A percentile compares a stretch with the other conserved stretches of the same genome.
Conservation (phyloP, 1,139 yeast genomes). For the Blastobotrys capitulatus region DNA sequence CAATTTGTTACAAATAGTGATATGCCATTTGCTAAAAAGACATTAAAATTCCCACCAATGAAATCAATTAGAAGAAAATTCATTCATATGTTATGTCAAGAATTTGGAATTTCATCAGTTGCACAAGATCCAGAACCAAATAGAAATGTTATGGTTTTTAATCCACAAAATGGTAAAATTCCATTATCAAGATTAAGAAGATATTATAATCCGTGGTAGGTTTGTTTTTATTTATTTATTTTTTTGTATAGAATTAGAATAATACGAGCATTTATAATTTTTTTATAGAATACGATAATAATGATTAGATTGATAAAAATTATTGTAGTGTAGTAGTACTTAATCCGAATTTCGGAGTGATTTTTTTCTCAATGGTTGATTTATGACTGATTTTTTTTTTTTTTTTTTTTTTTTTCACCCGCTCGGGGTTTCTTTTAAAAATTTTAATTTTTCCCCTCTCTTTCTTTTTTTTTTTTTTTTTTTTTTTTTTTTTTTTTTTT, state of each 20-base stretch:
- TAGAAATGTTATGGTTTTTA: constrained; percentile 55
- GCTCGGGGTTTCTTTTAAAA: too few species aligned
- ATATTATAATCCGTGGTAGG: constrained; percentile 14
- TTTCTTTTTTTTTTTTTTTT: too few species aligned
- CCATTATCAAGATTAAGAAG: constrained; percentile 21
- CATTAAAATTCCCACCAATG: constrained; percentile 71
- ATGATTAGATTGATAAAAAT: too few species aligned
- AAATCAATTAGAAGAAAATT: constrained; percentile 60
- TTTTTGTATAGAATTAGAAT: background rate
- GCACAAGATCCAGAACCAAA: constrained; percentile 81
- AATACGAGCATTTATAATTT: background rate
- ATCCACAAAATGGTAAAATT: constrained; percentile 14
- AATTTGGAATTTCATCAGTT: constrained; percentile 57
- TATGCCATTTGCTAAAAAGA: constrained; percentile 29
- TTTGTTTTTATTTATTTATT: background rate
- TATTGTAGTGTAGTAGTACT: too few species aligned
- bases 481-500: background rate
- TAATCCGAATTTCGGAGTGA: too few species aligned
- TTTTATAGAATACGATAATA: background rate
- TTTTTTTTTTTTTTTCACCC: too few species aligned
- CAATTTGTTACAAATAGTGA: constrained; percentile 41
- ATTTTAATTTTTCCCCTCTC: too few species aligned
- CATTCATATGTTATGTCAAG: constrained; percentile 59
- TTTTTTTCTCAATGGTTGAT: too few species aligned
- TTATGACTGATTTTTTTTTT: too few species aligned